Evolutionary conservation across 83 land plant genomes (phyloP).

Genomic region (Picea abies): DNA sequence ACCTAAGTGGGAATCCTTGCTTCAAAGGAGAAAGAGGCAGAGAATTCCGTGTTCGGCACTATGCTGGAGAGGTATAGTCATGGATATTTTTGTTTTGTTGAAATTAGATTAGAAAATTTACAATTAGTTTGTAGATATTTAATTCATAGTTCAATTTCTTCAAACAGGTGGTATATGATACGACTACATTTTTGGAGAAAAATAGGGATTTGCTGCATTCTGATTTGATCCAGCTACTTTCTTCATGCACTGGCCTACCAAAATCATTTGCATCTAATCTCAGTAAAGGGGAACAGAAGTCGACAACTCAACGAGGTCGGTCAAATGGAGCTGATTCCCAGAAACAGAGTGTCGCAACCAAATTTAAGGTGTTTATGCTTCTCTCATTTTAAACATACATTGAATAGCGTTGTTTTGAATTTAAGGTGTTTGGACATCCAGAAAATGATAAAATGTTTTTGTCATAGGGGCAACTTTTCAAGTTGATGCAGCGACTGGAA

Average conservation of each 20-base stretch:
- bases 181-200: conserved; percentile 91
- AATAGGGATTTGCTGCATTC: conserved; percentile 91
- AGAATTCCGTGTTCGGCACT: conserved; percentile 79
- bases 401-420: background rate
- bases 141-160: conserved; percentile 1
- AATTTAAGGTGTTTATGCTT: conserved; percentile 70
- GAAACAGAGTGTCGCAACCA: conserved; percentile 88
- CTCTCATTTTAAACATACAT: background rate
- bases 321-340: conserved; percentile 81
- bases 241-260: conserved; percentile 74
- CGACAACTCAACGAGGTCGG: conserved; percentile 33
- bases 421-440: background rate
- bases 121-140: background rate
- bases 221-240: conserved; percentile 84
- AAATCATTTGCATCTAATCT: conserved; percentile 69
- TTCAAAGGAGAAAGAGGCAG: conserved; percentile 88
- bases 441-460: conserved; percentile 12
- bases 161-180: conserved; percentile 85
- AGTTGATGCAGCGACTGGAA: conserved; percentile 89
- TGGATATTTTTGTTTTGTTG: background rate
- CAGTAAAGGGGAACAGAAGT: conserved; percentile 27
- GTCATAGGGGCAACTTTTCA: conserved; percentile 79
- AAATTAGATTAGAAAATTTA: background rate
- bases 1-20: conserved; percentile 68
- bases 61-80: conserved; percentile 88